phyloP scores from a whole-genome alignment of 176 grass and related monocot genomes.

The Eragrostis nindensis region DNA sequence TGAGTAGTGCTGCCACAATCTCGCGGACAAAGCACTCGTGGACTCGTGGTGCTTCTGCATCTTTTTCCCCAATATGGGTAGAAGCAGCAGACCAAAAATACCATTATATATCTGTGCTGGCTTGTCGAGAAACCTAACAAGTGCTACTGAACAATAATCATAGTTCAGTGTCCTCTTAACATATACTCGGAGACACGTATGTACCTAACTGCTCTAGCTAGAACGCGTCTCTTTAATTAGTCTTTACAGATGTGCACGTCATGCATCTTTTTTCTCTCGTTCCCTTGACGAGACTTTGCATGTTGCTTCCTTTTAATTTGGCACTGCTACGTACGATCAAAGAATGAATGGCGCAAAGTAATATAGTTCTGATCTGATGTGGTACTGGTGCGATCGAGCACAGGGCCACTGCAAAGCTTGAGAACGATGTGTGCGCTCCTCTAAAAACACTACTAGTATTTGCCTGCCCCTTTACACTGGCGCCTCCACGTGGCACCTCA shows the following conservation, averaged over 20 bases:
- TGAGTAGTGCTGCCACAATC: constrained; percentile 30
- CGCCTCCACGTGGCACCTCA: constrained; percentile 52
- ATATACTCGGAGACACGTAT: background rate
- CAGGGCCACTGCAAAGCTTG: background rate
- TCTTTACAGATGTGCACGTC: background rate
- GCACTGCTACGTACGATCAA: background rate
- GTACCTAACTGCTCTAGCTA: constrained; percentile 47
- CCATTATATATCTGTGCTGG: background rate
- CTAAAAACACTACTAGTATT: background rate
- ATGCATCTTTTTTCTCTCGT: background rate
- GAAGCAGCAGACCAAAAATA: background rate
- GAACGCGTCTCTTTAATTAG: background rate
- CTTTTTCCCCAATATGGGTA: background rate
- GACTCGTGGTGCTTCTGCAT: background rate
- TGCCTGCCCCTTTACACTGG: constrained; percentile 19
- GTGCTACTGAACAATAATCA: background rate
- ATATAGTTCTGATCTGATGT: background rate
- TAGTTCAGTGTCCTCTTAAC: background rate
- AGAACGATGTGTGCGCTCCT: constrained; percentile 9
- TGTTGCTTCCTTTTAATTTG: background rate
- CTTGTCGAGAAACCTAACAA: background rate
- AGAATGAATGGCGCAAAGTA: background rate
- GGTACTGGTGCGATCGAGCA: too few species aligned
- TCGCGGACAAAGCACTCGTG: background rate
- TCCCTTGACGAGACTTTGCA: too few species aligned